phyloP scores from a whole-genome alignment of 768 basidiomycete genomes.

The Leucocoprinus leucothites region DNA sequence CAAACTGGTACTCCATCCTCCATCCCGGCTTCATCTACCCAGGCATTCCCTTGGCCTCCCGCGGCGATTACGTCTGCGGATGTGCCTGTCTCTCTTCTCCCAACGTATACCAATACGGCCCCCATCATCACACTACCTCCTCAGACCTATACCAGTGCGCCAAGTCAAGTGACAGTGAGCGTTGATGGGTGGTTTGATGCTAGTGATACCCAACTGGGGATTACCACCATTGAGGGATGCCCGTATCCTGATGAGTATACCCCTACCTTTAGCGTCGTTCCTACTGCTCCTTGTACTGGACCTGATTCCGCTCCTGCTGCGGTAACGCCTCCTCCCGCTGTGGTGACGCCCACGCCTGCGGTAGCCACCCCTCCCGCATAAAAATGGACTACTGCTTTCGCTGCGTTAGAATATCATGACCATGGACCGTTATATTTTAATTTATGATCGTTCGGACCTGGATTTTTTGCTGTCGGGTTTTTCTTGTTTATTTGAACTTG shows the following conservation, averaged over 20 bases:
- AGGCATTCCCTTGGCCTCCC: conserved; percentile 53
- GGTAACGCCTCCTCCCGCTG: background rate
- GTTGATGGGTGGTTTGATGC: conserved; percentile 46
- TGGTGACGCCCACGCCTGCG: background rate
- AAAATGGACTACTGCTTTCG: too few species aligned
- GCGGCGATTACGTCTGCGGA: conserved; percentile 40
- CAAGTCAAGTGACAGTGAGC: conserved; percentile 30
- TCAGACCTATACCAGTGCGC: conserved; percentile 25
- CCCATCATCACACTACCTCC: conserved; percentile 46
- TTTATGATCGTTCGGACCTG: too few species aligned
- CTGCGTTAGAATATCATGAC: too few species aligned
- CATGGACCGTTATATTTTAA: too few species aligned
- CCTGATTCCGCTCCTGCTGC: background rate
- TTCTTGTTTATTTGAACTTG: background rate
- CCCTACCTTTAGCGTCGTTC: conserved; percentile 19
- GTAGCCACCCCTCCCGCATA: too few species aligned
- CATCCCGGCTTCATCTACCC: conserved; percentile 36
- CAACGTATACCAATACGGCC: conserved; percentile 61
- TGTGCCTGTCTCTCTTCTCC: conserved; percentile 37
- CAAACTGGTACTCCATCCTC: conserved; percentile 58
- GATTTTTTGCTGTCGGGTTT: background rate
- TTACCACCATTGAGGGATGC: conserved; percentile 41
- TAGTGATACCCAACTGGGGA: conserved; percentile 34
- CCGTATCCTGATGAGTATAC: conserved; percentile 37
- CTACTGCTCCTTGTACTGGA: conserved; percentile 25